Base-by-base conservation (phyloP, 768 basidiomycete genomes). In the Calocybe cyanea region DNA sequence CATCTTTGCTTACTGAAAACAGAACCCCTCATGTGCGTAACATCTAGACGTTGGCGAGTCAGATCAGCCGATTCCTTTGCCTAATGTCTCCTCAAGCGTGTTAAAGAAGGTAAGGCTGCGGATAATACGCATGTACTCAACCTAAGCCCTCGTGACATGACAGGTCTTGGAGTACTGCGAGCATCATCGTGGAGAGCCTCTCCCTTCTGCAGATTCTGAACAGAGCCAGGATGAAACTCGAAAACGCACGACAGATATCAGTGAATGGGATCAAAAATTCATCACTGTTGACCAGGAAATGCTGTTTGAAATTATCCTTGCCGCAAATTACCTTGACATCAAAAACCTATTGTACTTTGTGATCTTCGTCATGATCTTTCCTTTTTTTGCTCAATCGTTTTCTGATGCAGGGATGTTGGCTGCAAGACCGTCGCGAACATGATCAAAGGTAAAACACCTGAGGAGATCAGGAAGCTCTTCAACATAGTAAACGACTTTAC, bases 381-480 rank as follows among this genome's bases (percentile, higher is more conserved):
- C 25, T 30, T 9, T 39, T 13, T 37, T 38, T 35, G 8, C 20
- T 46, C 18, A 38, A 58, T 14, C n/a, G 41, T 14, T 24, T 36
- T 18, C 18, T 13, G n/a, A 38, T 24, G 38, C 54, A 95, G 92
- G 55, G 94, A 96, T 61, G 92, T 96, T 48, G 94, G 94, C 1
- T 96, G 94, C 81, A 95, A 96, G 77, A 96, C 92, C 3, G 94
- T 96, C 4, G 96, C 96, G 11, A 98, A 98, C 78, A 99, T 98
- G 96, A 98, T 99, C 80, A 98, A 99, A 75, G 96, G 96, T 25
- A 99, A 99, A 80, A 95, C 94, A 3, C 96, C 96, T 18, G 96
- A 98, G 66, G 96, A 98, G 71, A 98, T 99, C 56, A 86, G 95
- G 48, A 97, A 97, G 62, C 80, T 98, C 43, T 97, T 93, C 75